These are phyloP conservation scores for Takakia lepidozioides DNA, from an alignment of 225 moss, liverwort and hornwort genomes.

Conservation along the genomic window DNA sequence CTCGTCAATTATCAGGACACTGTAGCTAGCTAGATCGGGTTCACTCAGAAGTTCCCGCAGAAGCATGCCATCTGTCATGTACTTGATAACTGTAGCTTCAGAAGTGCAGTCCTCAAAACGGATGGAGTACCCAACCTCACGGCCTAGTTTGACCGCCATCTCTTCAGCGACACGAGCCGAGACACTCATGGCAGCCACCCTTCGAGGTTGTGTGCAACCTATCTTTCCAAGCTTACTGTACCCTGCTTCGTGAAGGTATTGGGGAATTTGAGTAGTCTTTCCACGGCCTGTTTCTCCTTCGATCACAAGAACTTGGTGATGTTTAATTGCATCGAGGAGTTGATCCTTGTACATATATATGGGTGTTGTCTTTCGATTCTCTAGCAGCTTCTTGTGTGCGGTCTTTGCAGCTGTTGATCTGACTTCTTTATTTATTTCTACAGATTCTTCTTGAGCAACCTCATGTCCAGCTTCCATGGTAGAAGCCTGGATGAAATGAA, in stretches of 20 bases:
- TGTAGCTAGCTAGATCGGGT: constrained; percentile 38
- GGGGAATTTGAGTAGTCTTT: constrained; percentile 53
- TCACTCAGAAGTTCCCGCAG: constrained; percentile 43
- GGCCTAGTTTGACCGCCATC: constrained; percentile 48
- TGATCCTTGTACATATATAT: constrained; percentile 25
- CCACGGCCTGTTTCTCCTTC: constrained; percentile 55
- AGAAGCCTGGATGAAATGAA: not conserved
- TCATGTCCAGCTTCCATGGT: not conserved
- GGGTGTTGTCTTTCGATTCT: constrained; percentile 28
- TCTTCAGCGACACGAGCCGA: constrained; percentile 53
- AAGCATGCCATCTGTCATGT: constrained; percentile 59
- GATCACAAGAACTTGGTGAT: constrained; percentile 30
- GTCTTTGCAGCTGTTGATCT: constrained; percentile 14
- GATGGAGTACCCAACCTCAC: constrained; percentile 53
- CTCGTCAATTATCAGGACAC: constrained; percentile 57
- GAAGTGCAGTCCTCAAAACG: constrained; percentile 55
- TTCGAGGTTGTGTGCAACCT: constrained; percentile 46
- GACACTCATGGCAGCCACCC: constrained; percentile 55
- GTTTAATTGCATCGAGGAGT: constrained; percentile 1
- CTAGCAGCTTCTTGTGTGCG: constrained; percentile 31
- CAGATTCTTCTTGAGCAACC: constrained; percentile 1
- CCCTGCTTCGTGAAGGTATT: constrained; percentile 48
- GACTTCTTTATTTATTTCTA: not conserved
- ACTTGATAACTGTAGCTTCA: constrained; percentile 39
- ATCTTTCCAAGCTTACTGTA: constrained; percentile 45